Conservation (phyloP, 805 yeast genomes). For the Vanderwaltozyma yarrowii region DNA sequence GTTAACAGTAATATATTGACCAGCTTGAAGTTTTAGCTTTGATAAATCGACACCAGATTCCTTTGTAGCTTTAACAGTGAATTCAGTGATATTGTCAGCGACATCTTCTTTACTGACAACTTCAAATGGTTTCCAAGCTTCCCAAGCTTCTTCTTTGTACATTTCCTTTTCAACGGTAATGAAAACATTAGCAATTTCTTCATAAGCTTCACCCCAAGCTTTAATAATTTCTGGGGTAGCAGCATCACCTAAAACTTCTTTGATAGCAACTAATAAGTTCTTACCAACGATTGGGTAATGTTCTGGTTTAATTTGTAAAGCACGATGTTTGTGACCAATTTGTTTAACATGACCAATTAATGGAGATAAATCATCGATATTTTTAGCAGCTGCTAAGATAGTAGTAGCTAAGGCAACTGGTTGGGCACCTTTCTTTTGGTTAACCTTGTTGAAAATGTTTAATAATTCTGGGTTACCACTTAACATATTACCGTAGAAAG, state of each 20-base stretch:
- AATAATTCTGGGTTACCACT: constrained; percentile 41
- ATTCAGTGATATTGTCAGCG: constrained; percentile 37
- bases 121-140: constrained; percentile 44
- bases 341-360: constrained; percentile 44
- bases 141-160: constrained; percentile 46
- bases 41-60: constrained; percentile 26
- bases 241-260: constrained; percentile 43
- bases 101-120: constrained; percentile 37
- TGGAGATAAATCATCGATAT: constrained; percentile 49
- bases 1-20: constrained; percentile 33
- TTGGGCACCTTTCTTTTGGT: constrained; percentile 46
- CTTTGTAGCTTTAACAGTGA: constrained; percentile 40
- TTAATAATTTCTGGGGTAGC: constrained; percentile 49
- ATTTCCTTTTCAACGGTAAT: constrained; percentile 43
- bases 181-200: constrained; percentile 48
- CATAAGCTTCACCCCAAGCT: constrained; percentile 62
- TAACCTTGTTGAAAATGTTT: constrained; percentile 49
- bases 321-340: constrained; percentile 57
- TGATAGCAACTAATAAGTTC: constrained; percentile 44
- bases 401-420: constrained; percentile 58
- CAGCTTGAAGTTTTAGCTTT: constrained; percentile 26
- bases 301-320: constrained; percentile 50
- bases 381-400: constrained; percentile 48
- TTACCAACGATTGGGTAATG: constrained; percentile 60
- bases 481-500: constrained; percentile 49